Conservation (phyloP, 345 rosid genomes). For the Eucalyptus pauciflora region DNA sequence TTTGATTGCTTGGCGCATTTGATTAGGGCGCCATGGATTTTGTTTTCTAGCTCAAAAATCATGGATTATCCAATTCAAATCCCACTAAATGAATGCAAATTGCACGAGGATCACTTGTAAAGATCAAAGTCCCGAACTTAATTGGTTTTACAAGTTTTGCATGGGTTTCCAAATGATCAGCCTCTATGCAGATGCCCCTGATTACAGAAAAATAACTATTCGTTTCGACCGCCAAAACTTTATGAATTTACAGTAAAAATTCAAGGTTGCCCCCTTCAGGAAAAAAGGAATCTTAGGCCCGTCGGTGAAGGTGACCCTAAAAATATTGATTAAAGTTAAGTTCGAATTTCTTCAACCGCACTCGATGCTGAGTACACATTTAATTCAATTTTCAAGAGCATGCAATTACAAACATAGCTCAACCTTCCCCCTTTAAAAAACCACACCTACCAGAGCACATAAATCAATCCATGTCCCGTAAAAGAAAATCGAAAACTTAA, state of each 20-base stretch:
- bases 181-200: background rate
- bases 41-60: background rate
- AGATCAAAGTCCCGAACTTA: accelerated
- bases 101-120: background rate
- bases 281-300: background rate
- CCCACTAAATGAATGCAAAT: background rate
- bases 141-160: background rate
- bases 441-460: background rate
- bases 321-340: background rate
- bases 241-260: background rate
- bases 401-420: background rate
- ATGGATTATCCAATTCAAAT: background rate
- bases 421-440: background rate
- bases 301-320: background rate
- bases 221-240: background rate
- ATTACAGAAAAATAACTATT: background rate
- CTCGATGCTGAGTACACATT: background rate
- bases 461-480: background rate
- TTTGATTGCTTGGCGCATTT: background rate
- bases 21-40: background rate
- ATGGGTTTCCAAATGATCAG: background rate
- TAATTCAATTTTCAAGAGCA: background rate
- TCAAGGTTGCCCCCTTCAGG: background rate
- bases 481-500: background rate
- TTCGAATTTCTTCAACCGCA: background rate